A percentile compares a stretch with the other conserved stretches of the same genome.
Evolutionary conservation across 768 basidiomycete species (phyloP).

Genomic region (Leccinum broughii): DNA sequence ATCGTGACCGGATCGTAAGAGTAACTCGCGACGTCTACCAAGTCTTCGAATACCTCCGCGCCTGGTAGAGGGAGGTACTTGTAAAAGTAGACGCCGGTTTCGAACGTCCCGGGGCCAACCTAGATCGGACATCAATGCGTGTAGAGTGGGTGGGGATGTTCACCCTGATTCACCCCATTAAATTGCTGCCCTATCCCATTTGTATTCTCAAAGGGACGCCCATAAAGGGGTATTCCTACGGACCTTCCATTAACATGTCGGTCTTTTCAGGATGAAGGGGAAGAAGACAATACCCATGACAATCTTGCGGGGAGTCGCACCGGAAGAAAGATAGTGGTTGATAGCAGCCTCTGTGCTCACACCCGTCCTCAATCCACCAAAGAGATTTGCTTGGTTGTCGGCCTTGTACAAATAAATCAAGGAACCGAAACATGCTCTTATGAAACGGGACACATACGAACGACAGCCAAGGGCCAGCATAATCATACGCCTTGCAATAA

Average conservation of each 20-base stretch:
- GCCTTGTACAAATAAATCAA: slow-evolving; percentile 27
- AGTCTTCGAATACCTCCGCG: slow-evolving; percentile 64
- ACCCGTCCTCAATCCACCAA: slow-evolving; percentile 60
- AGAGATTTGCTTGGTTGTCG: slow-evolving; percentile 67
- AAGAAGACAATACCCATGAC: slow-evolving; percentile 49
- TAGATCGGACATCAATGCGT: slow-evolving; percentile 25
- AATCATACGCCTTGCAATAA: slow-evolving; percentile 61
- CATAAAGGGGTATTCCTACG: slow-evolving; percentile 85
- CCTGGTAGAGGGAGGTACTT: slow-evolving; percentile 65
- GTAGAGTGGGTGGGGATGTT: neutral
- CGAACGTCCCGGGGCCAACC: slow-evolving; percentile 64
- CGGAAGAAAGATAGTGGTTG: slow-evolving; percentile 56
- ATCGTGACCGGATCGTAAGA: slow-evolving; percentile 67
- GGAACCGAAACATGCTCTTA: neutral
- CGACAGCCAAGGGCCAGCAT: slow-evolving; percentile 76
- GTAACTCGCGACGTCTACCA: slow-evolving; percentile 70
- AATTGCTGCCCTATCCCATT: slow-evolving; percentile 65
- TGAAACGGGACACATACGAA: slow-evolving; percentile 42
- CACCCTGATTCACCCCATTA: slow-evolving; percentile 49
- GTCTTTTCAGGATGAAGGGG: neutral
- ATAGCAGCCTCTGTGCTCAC: slow-evolving; percentile 71
- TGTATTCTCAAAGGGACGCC: slow-evolving; percentile 74
- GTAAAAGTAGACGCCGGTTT: slow-evolving; percentile 58
- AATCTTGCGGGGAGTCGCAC: slow-evolving; percentile 66
- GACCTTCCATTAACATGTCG: neutral